Evolutionary conservation across 2,329 filamentous ascomycete genomes (phyloP).

Genomic region (Aurifilum marmelostoma): DNA sequence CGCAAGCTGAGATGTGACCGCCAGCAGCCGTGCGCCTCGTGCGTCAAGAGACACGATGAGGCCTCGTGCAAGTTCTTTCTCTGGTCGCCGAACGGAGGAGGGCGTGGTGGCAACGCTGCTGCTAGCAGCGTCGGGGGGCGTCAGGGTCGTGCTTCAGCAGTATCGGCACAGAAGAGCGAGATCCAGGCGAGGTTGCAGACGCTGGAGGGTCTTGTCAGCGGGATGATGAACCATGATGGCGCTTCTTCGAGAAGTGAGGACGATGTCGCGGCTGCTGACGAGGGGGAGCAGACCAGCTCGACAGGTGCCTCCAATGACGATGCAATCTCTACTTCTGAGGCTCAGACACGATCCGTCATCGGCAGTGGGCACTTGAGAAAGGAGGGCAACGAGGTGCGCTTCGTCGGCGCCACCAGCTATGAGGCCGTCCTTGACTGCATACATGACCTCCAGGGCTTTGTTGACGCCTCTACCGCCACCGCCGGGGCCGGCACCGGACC

Average conservation of each 20-base stretch:
- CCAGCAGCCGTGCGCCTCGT: slow-evolving; percentile 44
- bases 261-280: not conserved
- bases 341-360: slow-evolving; percentile 18
- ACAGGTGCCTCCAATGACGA: not conserved
- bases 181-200: slow-evolving; percentile 44
- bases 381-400: slow-evolving; percentile 32
- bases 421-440: slow-evolving; percentile 47
- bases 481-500: not conserved
- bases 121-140: not conserved
- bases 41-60: slow-evolving; percentile 43
- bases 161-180: slow-evolving; percentile 37
- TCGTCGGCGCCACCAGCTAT: slow-evolving; percentile 47
- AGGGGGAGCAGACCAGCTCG: not conserved
- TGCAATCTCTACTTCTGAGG: too few species aligned
- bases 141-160: not conserved
- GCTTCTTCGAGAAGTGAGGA: not conserved
- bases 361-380: slow-evolving; percentile 22
- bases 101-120: slow-evolving; percentile 30
- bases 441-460: slow-evolving; percentile 44
- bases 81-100: not conserved
- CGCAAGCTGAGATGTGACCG: slow-evolving; percentile 50
- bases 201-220: slow-evolving; percentile 47
- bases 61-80: slow-evolving; percentile 40
- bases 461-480: slow-evolving; percentile 31
- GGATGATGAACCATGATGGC: slow-evolving; percentile 34